These are phyloP conservation scores for Saccharum hybrid DNA, from an alignment of 202 grass and related monocot genomes.

Conservation along the genomic window DNA sequence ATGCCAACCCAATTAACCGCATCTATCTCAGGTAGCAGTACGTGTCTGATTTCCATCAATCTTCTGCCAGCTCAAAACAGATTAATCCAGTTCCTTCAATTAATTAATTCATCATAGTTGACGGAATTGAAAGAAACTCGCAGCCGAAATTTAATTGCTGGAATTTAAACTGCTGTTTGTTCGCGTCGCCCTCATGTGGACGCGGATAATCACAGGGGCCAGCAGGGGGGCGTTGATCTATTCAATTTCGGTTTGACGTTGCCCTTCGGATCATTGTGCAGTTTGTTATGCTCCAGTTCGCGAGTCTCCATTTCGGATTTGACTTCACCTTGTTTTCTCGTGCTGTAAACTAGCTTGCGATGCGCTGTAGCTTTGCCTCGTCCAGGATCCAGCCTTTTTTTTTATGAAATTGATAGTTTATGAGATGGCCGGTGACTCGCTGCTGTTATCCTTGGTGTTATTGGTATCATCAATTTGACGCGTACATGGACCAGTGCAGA, in stretches of 20 bases:
- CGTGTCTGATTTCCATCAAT: neutral
- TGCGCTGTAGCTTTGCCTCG: slow-evolving; percentile 33
- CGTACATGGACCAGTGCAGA: no score
- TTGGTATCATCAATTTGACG: no score
- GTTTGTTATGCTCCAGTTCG: neutral
- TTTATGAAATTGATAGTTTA: no score
- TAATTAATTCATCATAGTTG: neutral
- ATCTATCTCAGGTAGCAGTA: neutral
- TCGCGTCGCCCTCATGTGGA: slow-evolving; percentile 8
- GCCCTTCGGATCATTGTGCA: neutral
- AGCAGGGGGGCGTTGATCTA: neutral
- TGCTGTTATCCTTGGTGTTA: no score
- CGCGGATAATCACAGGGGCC: slow-evolving; percentile 26
- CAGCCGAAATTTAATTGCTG: neutral
- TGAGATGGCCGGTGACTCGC: no score
- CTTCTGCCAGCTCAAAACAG: neutral
- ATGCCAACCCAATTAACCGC: neutral
- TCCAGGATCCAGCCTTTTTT: neutral
- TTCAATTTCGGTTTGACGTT: slow-evolving; percentile 30
- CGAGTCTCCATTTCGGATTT: slow-evolving; percentile 12
- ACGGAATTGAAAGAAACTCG: neutral
- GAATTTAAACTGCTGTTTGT: neutral
- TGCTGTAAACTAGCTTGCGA: slow-evolving; percentile 1
- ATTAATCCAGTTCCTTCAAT: neutral
- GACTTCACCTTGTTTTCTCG: neutral